phyloP scores from a whole-genome alignment of 768 basidiomycete species.

The Tulasnella sp. region DNA sequence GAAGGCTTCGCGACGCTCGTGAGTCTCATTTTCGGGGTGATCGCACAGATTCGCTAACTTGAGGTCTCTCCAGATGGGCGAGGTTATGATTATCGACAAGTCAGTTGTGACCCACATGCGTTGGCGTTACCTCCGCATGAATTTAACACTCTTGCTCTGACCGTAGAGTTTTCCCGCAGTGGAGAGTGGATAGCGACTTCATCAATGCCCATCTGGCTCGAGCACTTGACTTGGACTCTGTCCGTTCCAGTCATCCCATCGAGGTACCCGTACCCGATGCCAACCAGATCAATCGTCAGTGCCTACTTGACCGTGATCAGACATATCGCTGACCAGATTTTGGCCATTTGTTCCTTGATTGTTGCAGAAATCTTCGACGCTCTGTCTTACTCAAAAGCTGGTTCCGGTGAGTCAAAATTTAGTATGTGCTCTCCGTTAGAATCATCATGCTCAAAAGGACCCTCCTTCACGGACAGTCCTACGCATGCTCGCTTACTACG shows the following conservation, averaged over 20 bases:
- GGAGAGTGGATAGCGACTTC: slow-evolving; percentile 56
- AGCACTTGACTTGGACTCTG: slow-evolving; percentile 76
- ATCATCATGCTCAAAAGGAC: background rate
- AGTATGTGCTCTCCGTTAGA: background rate
- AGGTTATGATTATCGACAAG: slow-evolving; percentile 71
- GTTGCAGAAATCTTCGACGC: slow-evolving; percentile 61
- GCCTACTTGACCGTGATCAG: background rate
- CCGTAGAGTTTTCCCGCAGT: slow-evolving; percentile 64
- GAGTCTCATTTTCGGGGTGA: slow-evolving; percentile 20
- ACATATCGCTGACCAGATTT: background rate
- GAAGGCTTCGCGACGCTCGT: slow-evolving; percentile 78
- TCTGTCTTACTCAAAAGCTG: slow-evolving; percentile 77
- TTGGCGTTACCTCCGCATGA: background rate
- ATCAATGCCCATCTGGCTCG: slow-evolving; percentile 61
- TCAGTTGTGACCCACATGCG: slow-evolving; percentile 23
- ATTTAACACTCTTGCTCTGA: background rate
- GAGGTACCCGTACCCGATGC: slow-evolving; percentile 85
- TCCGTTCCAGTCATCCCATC: slow-evolving; percentile 82
- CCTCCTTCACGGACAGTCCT: slow-evolving; percentile 42
- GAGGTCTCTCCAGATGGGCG: slow-evolving; percentile 54
- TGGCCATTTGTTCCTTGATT: background rate
- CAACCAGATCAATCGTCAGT: slow-evolving; percentile 66
- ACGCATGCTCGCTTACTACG: slow-evolving; percentile 81
- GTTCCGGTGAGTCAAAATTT: slow-evolving; percentile 40
- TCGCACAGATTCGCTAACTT: background rate